These are phyloP conservation scores for Closterium sp. DNA, from an alignment of 139 green algal genomes.

Conservation along the genomic window DNA sequence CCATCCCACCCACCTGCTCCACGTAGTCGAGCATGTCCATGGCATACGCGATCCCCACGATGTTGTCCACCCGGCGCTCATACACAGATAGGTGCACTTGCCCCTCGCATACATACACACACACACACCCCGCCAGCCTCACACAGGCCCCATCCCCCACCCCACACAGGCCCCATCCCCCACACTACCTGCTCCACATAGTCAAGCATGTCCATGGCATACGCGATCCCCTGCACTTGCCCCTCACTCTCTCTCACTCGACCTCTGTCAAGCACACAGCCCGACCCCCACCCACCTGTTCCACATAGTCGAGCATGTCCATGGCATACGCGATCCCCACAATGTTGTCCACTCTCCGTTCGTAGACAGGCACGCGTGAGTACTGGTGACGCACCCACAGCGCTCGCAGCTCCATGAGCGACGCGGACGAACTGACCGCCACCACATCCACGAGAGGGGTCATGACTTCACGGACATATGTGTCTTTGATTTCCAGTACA, in stretches of 20 bases:
- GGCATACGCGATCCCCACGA: slow-evolving; percentile 58
- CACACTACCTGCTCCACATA: slow-evolving; percentile 50
- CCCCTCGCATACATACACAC: too few species aligned
- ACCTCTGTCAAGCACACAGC: too few species aligned
- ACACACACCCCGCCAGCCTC: too few species aligned
- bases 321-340: slow-evolving; percentile 58
- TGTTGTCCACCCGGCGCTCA: slow-evolving; percentile 56
- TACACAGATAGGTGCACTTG: too few species aligned
- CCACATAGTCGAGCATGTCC: slow-evolving; percentile 55
- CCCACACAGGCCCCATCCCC: too few species aligned
- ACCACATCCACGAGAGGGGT: slow-evolving; percentile 60
- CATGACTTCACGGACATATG: slow-evolving; percentile 56
- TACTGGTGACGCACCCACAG: slow-evolving; percentile 56
- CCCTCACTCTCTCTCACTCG: too few species aligned
- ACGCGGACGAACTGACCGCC: slow-evolving; percentile 32
- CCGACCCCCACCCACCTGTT: neutral
- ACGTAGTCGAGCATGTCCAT: slow-evolving; percentile 56
- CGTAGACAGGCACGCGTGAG: slow-evolving; percentile 56
- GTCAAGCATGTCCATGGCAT: too few species aligned
- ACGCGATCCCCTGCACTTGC: too few species aligned
- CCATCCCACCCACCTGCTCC: neutral
- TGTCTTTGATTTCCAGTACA: slow-evolving; percentile 59
- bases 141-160: too few species aligned
- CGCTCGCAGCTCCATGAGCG: slow-evolving; percentile 50
- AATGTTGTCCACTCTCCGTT: slow-evolving; percentile 59